A percentile compares a stretch with the other conserved stretches of the same genome.
These are phyloP conservation scores for Exophiala dermatitidis DNA, from an alignment of 2,329 filamentous ascomycete species.

Conservation along the genomic window DNA sequence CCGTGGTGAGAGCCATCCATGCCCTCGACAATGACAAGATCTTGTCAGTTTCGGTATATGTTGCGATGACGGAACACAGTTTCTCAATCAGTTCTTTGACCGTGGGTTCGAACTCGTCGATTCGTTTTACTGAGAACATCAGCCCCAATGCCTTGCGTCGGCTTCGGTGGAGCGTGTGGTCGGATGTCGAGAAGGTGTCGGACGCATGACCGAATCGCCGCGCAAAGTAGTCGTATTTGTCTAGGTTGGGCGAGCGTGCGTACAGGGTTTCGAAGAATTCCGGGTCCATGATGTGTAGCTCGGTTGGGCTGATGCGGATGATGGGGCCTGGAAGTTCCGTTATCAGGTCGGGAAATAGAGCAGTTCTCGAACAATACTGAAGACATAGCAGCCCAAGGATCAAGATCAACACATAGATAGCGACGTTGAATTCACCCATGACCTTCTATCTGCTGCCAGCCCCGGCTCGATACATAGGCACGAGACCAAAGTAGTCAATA, in stretches of 20 bases:
- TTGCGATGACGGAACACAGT: slow-evolving; percentile 19
- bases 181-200: slow-evolving; percentile 3
- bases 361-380: neutral
- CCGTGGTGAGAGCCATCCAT: slow-evolving; percentile 37
- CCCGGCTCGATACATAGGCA: neutral
- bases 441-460: no score
- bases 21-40: slow-evolving; percentile 27
- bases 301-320: slow-evolving; percentile 15
- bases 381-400: no score
- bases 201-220: neutral
- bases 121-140: slow-evolving; percentile 5
- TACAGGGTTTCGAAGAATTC: slow-evolving; percentile 19
- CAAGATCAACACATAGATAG: no score
- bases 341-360: neutral
- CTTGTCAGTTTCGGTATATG: slow-evolving; percentile 25
- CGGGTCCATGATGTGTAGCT: slow-evolving; percentile 16
- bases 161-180: neutral
- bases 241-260: slow-evolving; percentile 6
- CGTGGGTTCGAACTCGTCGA: slow-evolving; percentile 19
- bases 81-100: slow-evolving; percentile 24
- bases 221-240: slow-evolving; percentile 10
- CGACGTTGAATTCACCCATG: no score
- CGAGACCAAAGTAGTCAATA: slow-evolving; percentile 10
- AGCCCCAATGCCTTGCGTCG: slow-evolving; percentile 2
- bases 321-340: slow-evolving; percentile 9